Percentiles rank a stretch among this genome's conserved stretches.
Conservation (phyloP, 805 yeast genomes). For the Wickerhamiella shivajii region DNA sequence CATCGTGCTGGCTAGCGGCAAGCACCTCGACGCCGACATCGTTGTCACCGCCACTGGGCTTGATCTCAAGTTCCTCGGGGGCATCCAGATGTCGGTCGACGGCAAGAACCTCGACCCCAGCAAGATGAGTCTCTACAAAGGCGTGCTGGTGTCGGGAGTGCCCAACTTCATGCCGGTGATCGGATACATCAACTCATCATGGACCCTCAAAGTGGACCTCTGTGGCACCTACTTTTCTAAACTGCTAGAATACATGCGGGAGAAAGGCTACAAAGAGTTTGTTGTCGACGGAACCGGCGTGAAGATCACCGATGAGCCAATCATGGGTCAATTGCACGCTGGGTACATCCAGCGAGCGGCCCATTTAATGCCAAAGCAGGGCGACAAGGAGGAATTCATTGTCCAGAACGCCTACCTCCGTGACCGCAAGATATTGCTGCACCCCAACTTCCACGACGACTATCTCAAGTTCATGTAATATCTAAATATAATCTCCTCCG, state of each 20-base stretch:
- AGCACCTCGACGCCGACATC: slow-evolving; percentile 7
- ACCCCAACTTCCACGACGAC: slow-evolving; percentile 3
- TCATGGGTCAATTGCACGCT: slow-evolving; percentile 6
- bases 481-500: no score
- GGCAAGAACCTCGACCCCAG: slow-evolving; percentile 1
- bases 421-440: slow-evolving; percentile 2
- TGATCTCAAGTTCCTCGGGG: slow-evolving; percentile 3
- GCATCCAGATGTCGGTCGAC: slow-evolving; percentile 1
- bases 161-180: slow-evolving; percentile 5
- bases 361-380: slow-evolving; percentile 4
- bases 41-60: slow-evolving; percentile 7
- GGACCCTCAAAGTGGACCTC: slow-evolving; percentile 8
- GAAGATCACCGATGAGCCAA: slow-evolving; percentile 3
- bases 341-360: slow-evolving; percentile 5
- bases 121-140: slow-evolving; percentile 3
- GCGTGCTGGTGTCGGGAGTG: slow-evolving; percentile 1
- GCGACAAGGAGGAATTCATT: slow-evolving; percentile 5
- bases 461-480: slow-evolving; percentile 3
- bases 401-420: slow-evolving; percentile 4
- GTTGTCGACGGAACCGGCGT: not conserved
- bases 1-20: slow-evolving; percentile 3
- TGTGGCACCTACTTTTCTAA: slow-evolving; percentile 2
- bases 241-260: slow-evolving; percentile 4
- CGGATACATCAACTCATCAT: slow-evolving; percentile 6
- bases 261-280: not conserved